Conservation (phyloP, 2,329 filamentous ascomycete species). For the Hypoxylon sp. region DNA sequence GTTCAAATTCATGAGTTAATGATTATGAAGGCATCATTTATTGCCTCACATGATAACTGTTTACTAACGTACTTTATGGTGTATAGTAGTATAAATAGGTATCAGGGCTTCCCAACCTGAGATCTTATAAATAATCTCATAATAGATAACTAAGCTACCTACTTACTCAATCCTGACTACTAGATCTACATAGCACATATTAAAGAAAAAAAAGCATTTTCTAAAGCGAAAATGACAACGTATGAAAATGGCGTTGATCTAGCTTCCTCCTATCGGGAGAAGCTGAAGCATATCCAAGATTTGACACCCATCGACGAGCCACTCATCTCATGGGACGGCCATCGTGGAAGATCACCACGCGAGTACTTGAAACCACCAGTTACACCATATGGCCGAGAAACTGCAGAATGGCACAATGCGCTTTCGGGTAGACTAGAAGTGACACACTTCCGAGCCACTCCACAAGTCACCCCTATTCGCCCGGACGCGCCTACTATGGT, state of each 20-base stretch:
- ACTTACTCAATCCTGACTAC: constrained; percentile 6
- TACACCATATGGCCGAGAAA: constrained; percentile 24
- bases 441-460: constrained; percentile 12
- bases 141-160: neutral
- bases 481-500: constrained; percentile 40
- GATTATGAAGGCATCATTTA: neutral
- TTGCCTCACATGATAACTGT: neutral
- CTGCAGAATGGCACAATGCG: constrained; percentile 28
- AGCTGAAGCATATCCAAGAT: constrained; percentile 25
- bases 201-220: constrained; percentile 11
- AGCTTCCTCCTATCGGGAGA: constrained; percentile 31
- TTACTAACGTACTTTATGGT: neutral
- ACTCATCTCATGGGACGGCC: constrained; percentile 32
- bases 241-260: constrained; percentile 16
- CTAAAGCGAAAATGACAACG: constrained; percentile 11
- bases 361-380: constrained; percentile 33
- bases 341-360: constrained; percentile 32
- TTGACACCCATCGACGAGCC: constrained; percentile 36
- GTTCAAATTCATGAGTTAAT: neutral
- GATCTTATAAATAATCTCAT: neutral
- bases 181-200: constrained; percentile 5
- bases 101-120: constrained; percentile 1
- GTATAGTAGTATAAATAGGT: neutral
- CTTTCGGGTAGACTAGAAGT: constrained; percentile 21
- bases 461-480: constrained; percentile 25